These are phyloP conservation scores for Penicillium sp. DNA, from an alignment of 2,329 filamentous ascomycete genomes.

Conservation along the genomic window DNA sequence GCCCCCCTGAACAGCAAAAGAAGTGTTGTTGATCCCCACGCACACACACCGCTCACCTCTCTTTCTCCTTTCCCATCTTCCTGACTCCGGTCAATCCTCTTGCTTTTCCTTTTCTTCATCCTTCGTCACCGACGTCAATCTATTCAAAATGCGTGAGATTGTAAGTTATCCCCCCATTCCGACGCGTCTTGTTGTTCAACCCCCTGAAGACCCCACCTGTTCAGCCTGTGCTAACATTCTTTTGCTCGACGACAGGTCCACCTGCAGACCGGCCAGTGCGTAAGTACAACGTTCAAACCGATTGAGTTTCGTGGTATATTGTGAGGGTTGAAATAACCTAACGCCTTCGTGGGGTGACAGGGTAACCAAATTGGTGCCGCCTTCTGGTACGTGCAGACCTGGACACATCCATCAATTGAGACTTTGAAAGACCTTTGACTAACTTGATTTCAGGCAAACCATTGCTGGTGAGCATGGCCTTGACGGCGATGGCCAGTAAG, in stretches of 20 bases:
- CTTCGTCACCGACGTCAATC: conserved; percentile 13
- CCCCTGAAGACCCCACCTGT: conserved; percentile 38
- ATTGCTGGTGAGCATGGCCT: conserved; percentile 93
- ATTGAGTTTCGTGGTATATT: not conserved
- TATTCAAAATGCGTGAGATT: conserved; percentile 70
- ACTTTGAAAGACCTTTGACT: conserved; percentile 29
- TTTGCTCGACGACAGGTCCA: conserved; percentile 72
- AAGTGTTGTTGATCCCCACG: conserved; percentile 32
- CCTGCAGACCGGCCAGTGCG: conserved; percentile 99
- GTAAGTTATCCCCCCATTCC: conserved; percentile 47
- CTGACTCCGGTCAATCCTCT: conserved; percentile 23
- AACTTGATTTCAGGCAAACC: conserved; percentile 61
- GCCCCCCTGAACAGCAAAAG: conserved; percentile 23
- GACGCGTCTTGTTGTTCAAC: conserved; percentile 38
- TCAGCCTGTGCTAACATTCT: conserved; percentile 38
- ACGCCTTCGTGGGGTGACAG: conserved; percentile 50
- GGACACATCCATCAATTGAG: conserved; percentile 15
- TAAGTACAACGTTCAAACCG: conserved; percentile 53
- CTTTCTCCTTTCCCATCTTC: conserved; percentile 27
- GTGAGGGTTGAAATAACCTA: conserved; percentile 22
- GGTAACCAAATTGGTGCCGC: conserved; percentile 99
- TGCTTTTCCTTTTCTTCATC: conserved; percentile 15
- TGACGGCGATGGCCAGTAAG: conserved; percentile 93
- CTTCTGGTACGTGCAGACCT: conserved; percentile 71
- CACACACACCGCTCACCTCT: conserved; percentile 36